Base-by-base conservation (phyloP, 768 basidiomycete genomes). In the Suillus brevipes region DNA sequence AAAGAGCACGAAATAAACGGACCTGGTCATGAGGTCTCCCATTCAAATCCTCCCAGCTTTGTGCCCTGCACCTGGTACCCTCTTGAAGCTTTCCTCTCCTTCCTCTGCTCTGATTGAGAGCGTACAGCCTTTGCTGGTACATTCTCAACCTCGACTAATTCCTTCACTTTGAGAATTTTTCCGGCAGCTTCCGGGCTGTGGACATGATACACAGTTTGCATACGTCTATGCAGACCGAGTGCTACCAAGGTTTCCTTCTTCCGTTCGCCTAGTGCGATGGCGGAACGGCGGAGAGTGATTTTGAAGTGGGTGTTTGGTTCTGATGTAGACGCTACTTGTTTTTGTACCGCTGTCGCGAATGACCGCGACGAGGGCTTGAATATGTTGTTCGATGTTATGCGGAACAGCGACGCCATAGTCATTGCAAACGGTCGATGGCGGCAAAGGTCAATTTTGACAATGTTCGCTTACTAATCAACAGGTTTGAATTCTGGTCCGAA, bases 251-350 rank as follows among this genome's bases (percentile, higher is more conserved):
- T 96, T 56, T 83, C 88, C 72, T 89, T 84, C 64, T 88, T 85
- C 69, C 83, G 83, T 64, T 86, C 80, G 3, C 90, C 89, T 10
- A 97, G 85, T 1, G 93, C 89, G 67, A 96, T 95, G 58, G 88
- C 89, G 6, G 95, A 96, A 63, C 95, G 91, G 12, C 85, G 85
- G 36, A 96, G 88, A 23, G 95, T 97, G 71, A 98, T 90, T 80
- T 91, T 92, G 81, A 85, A 95, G 77, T 97, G 92, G 0, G 95
- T 93, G 37, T 77, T 79, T 61, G 82, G 78, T 55, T 64, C 64
- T 4, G 53, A 49, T 37, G 60, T 45, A 50, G 62, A 9, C 25
- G 56, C 13, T 36, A 6, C 16, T 36, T 50, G 34, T 60, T 36
- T 62, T 60, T n/a, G 13, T 59, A 13, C 25, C 12, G 8, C 61